Percentiles rank a stretch among this genome's conserved stretches.
These are phyloP conservation scores for Solidago caesia DNA, from an alignment of 129 eudicot genomes.

Conservation along the genomic window DNA sequence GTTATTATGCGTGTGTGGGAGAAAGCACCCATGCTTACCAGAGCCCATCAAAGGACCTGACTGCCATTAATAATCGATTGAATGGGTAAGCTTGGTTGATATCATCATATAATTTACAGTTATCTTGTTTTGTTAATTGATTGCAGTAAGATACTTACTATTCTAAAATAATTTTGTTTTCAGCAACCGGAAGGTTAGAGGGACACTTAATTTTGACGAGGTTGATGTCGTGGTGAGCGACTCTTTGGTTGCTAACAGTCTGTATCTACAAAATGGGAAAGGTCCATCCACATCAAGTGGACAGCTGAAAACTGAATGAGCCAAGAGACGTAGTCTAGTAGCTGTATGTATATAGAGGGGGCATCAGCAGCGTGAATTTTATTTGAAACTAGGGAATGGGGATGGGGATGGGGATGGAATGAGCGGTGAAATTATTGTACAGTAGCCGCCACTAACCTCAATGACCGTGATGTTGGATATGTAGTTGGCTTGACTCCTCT, in stretches of 20 bases:
- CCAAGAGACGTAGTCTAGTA: slow-evolving; percentile 29
- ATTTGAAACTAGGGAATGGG: slow-evolving; percentile 17
- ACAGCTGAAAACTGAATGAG: slow-evolving; percentile 51
- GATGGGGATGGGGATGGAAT: slow-evolving; percentile 40
- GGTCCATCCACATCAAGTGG: slow-evolving; percentile 42
- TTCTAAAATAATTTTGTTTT: neutral
- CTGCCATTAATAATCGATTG: slow-evolving; percentile 85
- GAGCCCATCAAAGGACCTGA: slow-evolving; percentile 94
- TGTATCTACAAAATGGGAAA: slow-evolving; percentile 70
- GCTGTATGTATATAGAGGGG: slow-evolving; percentile 22
- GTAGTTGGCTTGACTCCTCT: slow-evolving; percentile 16
- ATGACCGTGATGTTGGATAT: slow-evolving; percentile 23
- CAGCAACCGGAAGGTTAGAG: slow-evolving; percentile 73
- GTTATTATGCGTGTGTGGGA: slow-evolving; percentile 98
- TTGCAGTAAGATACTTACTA: neutral
- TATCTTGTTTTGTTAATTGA: neutral
- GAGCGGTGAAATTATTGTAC: slow-evolving; percentile 65
- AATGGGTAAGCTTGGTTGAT: slow-evolving; percentile 47
- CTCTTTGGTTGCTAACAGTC: slow-evolving; percentile 84
- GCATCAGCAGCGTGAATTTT: slow-evolving; percentile 21
- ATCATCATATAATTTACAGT: neutral
- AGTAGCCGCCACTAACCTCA: slow-evolving; percentile 58
- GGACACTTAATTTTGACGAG: slow-evolving; percentile 70
- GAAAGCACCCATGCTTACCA: slow-evolving; percentile 98
- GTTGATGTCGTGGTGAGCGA: slow-evolving; percentile 93